These are phyloP conservation scores for Knoxdaviesia capensis DNA, from an alignment of 2,329 filamentous ascomycete species.

Conservation along the genomic window DNA sequence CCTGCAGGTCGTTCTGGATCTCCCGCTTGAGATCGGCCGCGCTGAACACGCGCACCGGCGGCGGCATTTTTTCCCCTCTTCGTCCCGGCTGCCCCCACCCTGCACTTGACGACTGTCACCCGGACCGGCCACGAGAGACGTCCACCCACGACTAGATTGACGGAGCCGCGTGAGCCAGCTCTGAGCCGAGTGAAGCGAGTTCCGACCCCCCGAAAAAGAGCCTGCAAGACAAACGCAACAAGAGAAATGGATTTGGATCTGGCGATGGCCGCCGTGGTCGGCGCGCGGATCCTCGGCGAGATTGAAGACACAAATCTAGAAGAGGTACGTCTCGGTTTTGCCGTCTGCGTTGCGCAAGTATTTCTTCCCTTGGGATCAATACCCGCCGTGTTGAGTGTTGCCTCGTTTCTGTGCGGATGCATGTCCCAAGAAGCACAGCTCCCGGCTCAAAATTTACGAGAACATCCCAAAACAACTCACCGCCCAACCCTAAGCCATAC, in stretches of 20 bases:
- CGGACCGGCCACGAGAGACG: too few species aligned
- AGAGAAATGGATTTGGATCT: conserved; percentile 10
- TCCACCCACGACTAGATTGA: too few species aligned
- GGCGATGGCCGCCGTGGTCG: conserved; percentile 20
- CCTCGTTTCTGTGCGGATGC: too few species aligned
- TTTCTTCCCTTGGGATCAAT: neutral
- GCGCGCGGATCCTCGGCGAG: conserved; percentile 29
- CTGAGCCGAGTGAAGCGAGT: too few species aligned
- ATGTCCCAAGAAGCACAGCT: too few species aligned
- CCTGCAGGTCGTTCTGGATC: conserved; percentile 25
- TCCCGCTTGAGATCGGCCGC: conserved; percentile 26
- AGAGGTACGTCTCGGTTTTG: conserved; percentile 24
- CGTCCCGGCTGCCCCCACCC: too few species aligned
- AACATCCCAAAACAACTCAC: conserved; percentile 3
- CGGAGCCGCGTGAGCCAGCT: too few species aligned
- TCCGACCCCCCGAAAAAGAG: neutral
- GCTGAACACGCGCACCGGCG: conserved; percentile 34
- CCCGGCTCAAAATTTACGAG: conserved; percentile 2
- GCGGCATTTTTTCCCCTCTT: conserved; percentile 25
- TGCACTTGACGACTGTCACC: too few species aligned
- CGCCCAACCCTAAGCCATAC: neutral
- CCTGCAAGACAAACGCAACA: neutral
- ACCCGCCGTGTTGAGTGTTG: too few species aligned
- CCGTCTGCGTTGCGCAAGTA: neutral
- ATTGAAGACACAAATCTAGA: conserved; percentile 37